Base-by-base conservation (phyloP, 129 eudicot genomes). In the Logfia minima region DNA sequence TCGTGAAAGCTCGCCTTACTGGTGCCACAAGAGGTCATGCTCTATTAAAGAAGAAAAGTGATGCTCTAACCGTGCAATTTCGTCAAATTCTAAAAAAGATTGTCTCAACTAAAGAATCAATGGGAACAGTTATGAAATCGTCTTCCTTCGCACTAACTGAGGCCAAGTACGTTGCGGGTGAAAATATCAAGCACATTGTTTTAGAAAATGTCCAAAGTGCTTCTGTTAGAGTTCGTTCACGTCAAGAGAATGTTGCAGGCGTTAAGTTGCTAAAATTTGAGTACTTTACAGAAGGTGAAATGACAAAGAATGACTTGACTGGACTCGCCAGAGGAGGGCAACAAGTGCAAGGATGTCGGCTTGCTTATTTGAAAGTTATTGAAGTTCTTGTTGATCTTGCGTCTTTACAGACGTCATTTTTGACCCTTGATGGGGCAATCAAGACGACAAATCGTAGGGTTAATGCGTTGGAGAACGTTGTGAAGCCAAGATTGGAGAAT, bases 1-100 rank as follows among this genome's bases (percentile, higher is more conserved):
- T 88, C 26, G 76, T 92, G 32, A 92, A 92, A 75, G 94, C 98
- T 34, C 94, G 96, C 66, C 94, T 92, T 39, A 75, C 88, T 16
- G 98, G 98, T 61, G 98, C 98, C 31, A 92, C 98, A 31, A 88
- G 98, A 80, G 98, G 98, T 77, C 98, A 90, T 58, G 98, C 98
- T 58, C 85, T 92, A 62, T 90, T 92, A 71, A 92, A 92, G 96
- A 92, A 92, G 76, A 92, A 92, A 67, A 92, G 98, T 72, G 98
- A 92, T 74, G 98, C 98, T 64, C 58, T 92, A 59, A 92, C 98
- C 6, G 96, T 92, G 18, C 98, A 92, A 83, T 92, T 92, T 55
- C 85, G 96, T n/a, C 88, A 85, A 75, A 92, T 92, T 72, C 89
- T 92, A 18, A 90, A 90, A 62, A 86, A 88, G 52, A 92, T 92